Conservation (phyloP, 2,329 filamentous ascomycete genomes). For the Aspergillus uvarum region DNA sequence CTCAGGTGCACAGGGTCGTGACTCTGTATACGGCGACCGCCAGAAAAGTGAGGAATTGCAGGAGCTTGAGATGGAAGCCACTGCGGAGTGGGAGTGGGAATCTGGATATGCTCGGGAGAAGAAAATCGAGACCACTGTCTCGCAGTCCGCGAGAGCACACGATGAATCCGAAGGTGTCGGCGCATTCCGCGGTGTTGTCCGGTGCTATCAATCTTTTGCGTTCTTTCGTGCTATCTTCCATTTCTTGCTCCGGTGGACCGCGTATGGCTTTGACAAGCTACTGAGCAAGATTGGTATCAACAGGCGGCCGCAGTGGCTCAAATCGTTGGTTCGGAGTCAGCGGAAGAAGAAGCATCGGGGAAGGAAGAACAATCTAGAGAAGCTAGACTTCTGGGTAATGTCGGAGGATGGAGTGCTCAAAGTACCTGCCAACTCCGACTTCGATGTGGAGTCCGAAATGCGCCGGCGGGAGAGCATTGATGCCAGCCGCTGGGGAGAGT, state of each 20-base stretch:
- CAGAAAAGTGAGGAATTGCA: conserved; percentile 36
- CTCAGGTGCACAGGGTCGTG: conserved; percentile 17
- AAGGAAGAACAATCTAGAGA: conserved; percentile 22
- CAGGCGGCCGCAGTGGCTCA: conserved; percentile 64
- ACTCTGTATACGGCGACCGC: conserved; percentile 17
- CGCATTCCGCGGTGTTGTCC: conserved; percentile 71
- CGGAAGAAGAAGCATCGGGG: conserved; percentile 19
- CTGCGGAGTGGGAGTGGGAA: conserved; percentile 40
- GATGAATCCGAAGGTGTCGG: conserved; percentile 65
- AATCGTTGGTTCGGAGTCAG: conserved; percentile 33
- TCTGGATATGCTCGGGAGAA: conserved; percentile 49
- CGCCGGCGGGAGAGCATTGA: conserved; percentile 58
- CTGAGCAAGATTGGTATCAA: conserved; percentile 62
- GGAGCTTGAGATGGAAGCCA: conserved; percentile 31
- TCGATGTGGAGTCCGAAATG: conserved; percentile 81
- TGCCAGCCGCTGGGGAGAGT: conserved; percentile 41
- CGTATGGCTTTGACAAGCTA: conserved; percentile 54
- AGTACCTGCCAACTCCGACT: conserved; percentile 60
- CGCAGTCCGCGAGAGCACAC: conserved; percentile 38
- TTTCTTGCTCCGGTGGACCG: conserved; percentile 60
- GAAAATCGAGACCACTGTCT: conserved; percentile 42
- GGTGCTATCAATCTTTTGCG: conserved; percentile 71
- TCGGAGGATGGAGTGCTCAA: conserved; percentile 54
- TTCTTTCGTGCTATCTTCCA: conserved; percentile 74
- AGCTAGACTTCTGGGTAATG: conserved; percentile 55